Base-by-base conservation (phyloP, 2,329 filamentous ascomycete species). In the Calycina herbarum region DNA sequence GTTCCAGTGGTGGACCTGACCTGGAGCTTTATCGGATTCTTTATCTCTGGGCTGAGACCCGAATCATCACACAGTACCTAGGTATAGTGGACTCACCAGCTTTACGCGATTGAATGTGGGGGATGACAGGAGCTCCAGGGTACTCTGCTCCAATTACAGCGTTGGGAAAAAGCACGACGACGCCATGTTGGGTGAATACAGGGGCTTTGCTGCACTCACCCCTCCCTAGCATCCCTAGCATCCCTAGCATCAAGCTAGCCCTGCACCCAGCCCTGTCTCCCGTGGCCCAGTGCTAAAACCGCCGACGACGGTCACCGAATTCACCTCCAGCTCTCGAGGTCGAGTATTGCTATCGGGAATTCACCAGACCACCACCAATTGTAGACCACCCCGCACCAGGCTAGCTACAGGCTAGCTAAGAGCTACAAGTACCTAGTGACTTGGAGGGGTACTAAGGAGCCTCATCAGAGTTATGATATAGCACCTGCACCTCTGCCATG, bases 1-100 rank as follows among this genome's bases (percentile, higher is more conserved):
- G 10, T 40, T 13, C 2, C n/a, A 27, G 20, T 51, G 33, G 57
- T 59, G 57, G 57, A 42, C 20, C 57, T 38, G 57, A 42, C 20
- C 57, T 38, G 56, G 45, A 62, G 45, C 48, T 62, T 62, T 62
- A 57, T 62, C 61, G 29, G 48, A 51, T 51, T 51, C 48, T 51
- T 27, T 51, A 51, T 51, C 48, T 51, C 20, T 40, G 35, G 10
- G 38, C 38, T 40, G 38, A 40, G 20, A 11, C 48, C 48, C 20
- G 48, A 24, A 27, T 24, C 29, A 5, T 5, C 29, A 2, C 5
- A 4, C n/a, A n/a, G n/a, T n/a, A n/a, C n/a, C n/a, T n/a, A n/a
- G n/a, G n/a, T n/a, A n/a, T 6, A 20, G 5, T 48, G n/a, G 45
- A 51, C 45, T 51, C 45, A 51, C 10, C n/a, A 20, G n/a, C 8